Evolutionary conservation across 768 basidiomycete genomes (phyloP), one percentile per base, ranked within the genome.

Genomic region (Xerocomellus dryophilus): DNA sequence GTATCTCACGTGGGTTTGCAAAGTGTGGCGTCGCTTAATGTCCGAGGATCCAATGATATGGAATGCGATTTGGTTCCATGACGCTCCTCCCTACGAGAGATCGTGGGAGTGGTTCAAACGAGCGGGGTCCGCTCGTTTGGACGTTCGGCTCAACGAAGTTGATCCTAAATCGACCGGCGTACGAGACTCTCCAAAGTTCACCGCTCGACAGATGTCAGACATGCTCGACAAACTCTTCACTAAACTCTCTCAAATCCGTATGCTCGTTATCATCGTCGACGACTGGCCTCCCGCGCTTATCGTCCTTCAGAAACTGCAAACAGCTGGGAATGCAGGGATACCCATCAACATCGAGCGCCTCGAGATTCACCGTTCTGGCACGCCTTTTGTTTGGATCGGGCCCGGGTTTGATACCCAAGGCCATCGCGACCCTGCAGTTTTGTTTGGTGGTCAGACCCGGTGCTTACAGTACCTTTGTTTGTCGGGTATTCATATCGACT

Each of bases 61-160:
- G 85, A 85, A 79, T 60, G 80, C 81, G 17, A 75, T 90, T 51
- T 84, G 79, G 79, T 85, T 88, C 64, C 74, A 75, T 45, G 82
- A 84, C 39, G 51, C 60, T 14, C 74, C 79, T 43, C 72, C 77
- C 14, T 82, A 79, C 58, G 66, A 74, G 15, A 78, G 80, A 31
- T 80, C 85, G 7, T 70, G 78, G 51, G 70, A 76, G 43, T 87
- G 81, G 76, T 71, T 88, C 51, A 72, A 80, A 18, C 75, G 87
- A 48, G 78, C 85, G 3, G 80, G 80, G 2, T 64, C 73, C 3
- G 73, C 82, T 3, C 72, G 80, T 3, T 61, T 89, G 56, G 85
- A 87, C 51, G 59, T 90, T n/a, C 80, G 83, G 31, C 78, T 90
- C 60, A 76, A 78, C 61, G 84, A 80, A 43, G 54, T 61, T 9